Base-by-base conservation (phyloP, 768 basidiomycete genomes). In the Leccinellum luteum region DNA sequence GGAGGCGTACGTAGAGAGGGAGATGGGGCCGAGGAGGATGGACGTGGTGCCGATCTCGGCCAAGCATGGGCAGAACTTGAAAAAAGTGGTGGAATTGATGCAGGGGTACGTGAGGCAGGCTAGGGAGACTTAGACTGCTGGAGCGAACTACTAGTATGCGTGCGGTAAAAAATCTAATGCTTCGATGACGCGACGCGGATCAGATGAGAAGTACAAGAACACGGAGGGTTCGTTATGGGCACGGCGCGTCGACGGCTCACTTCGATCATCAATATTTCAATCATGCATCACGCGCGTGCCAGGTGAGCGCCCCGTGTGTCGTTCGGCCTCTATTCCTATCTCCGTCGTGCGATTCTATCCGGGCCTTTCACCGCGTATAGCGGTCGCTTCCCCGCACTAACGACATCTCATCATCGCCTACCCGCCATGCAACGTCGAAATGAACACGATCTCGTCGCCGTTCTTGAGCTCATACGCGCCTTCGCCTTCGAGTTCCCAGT, bases 401-500 rank as follows among this genome's bases (percentile, higher is more conserved):
- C 25, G n/a, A 21, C 21, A 34, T 25, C 21, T 9, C 23, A 9
- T 17, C 32, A 15, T 15, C 15, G 52, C 3, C 12, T 52, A 62
- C 25, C 63, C 63, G 3, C 96, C 96, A 66, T 98, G 96, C 50
- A 98, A 74, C 0, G 95, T 98, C 21, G 93, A 96, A 59, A 99
- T 98, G 72, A 99, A 96, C 15, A 98, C 92, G 60, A 98, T 82
- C 75, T 95, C 92, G 69, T 99, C 97, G 0, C 83, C 79, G 31
- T 85, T 76, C 69, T 89, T 76, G 56, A 98, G 74, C 60, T 75
- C 77, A 69, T 96, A 97, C 6, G 90, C 87, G 21, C 92, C 87
- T 71, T 98, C 96, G 32, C 93, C 94, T 70, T 98, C 96, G 6
- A 98, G 78, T 72, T 98, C 95, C 96, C 96, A 98, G 66, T 98